These are phyloP conservation scores for Colletotrichum phormii DNA, from an alignment of 2,329 filamentous ascomycete genomes.

Conservation along the genomic window DNA sequence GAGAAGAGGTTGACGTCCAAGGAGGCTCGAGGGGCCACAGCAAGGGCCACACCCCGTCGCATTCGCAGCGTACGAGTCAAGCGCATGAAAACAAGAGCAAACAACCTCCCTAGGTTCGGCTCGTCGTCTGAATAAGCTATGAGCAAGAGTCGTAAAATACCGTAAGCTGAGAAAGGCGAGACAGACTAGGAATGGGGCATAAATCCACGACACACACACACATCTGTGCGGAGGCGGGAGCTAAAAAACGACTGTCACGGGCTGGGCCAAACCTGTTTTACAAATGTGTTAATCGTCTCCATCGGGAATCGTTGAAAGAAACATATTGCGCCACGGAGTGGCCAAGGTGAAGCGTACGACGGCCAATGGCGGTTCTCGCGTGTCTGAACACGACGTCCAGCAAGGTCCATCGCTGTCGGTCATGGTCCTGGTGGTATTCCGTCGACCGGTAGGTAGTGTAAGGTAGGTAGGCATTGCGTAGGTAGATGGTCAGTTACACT, in stretches of 20 bases:
- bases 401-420: conserved; percentile 24
- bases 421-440: conserved; percentile 10
- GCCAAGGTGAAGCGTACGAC: neutral
- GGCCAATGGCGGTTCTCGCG: neutral
- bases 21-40: conserved; percentile 16
- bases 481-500: conserved; percentile 5
- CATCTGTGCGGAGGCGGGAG: conserved; percentile 31
- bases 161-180: neutral
- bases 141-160: neutral
- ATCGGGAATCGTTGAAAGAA: neutral
- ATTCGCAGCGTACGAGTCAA: conserved; percentile 17
- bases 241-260: neutral
- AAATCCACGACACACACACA: neutral
- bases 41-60: neutral
- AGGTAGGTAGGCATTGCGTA: no score
- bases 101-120: neutral
- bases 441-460: neutral
- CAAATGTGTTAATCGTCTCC: neutral
- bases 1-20: neutral
- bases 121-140: conserved; percentile 31
- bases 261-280: conserved; percentile 16
- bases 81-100: conserved; percentile 18
- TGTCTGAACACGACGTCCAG: neutral
- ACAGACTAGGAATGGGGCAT: conserved; percentile 7
- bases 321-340: neutral